Base-by-base conservation (phyloP, 352 stramenopile genomes). In the Phytophthora cactorum region DNA sequence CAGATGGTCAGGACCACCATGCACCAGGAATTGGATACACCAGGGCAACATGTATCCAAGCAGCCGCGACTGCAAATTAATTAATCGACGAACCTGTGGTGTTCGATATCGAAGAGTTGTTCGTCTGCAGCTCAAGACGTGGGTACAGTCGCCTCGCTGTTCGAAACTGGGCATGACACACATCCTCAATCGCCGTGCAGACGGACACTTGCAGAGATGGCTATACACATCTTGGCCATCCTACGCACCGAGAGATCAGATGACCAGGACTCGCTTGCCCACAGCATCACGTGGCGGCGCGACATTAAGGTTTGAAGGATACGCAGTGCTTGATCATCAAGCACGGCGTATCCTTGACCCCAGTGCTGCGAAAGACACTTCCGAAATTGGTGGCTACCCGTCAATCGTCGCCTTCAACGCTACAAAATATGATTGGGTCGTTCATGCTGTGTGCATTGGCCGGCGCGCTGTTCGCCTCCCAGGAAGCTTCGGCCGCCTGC, bases 181-280 rank as follows among this genome's bases (percentile, higher is more conserved):
- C 25, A 52, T 39, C 29, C 43, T 31, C 11, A n/a, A 43, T 39
- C 10, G n/a, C 12, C 17, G 8, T 36, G 27, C 61, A 69, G 63
- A 66, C 38, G 39, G 27, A 56, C 5, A 57, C 44, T 14, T 29
- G 22, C 14, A 22, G 51, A 2, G 46, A 47, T 14, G 34, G 36
- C 27, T 68, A 29, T 63, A 52, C 31, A 65, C 63, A 70, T 66
- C 47, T n/a, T 70, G 63, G 29, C 54, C 54, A 70, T 65, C 47
- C 47, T 70, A 70, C 63, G 63, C 63, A 66, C 63, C 63, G 32
- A 70, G 49, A 60, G 63, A 70, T 56, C 63, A 70, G 56, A 61
- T 58, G 5, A 38, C n/a, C 10, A 52, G 31, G 52, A 62, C 27
- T 68, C 32, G 5, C 8, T 49, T 41, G 39, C 15, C 5, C 22